Base-by-base conservation (phyloP, 345 rosid genomes). In the Sapria himalayana region DNA sequence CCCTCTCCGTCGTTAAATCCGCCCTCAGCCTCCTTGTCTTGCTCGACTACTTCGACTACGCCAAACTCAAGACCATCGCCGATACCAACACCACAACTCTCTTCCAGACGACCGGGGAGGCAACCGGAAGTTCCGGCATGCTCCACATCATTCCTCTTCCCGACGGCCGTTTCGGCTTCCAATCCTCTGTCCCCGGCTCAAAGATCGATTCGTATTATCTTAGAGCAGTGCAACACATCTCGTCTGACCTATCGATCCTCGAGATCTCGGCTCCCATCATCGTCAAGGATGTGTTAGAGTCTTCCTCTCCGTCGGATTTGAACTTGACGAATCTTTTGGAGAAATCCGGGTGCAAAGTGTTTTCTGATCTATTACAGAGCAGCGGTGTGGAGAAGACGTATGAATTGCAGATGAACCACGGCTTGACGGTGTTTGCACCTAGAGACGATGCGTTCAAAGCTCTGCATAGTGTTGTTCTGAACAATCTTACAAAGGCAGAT, bases 91-190 rank as follows among this genome's bases (percentile, higher is more conserved):
- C 69, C 4, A 76, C 98, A 36, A 89, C 91, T 4, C 94, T 89
- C 15, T 89, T 78, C 58, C 98, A 79, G 54, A 76, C 98, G 45
- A 89, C 93, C 52, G 95, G 98, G 6, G 67, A 70, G 37, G 93
- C 91, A 48, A 76, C 93, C 6, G 94, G 95, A 1, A 74, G 69
- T 50, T 14, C 63, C 18, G 93, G 93, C 1, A 76, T 89, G 44
- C 91, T 89, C 49, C 81, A 89, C 47, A 89, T 82, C 46, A 89
- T 93, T 45, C 82, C 73, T 44, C 72, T 82, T 4, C 61, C 64
- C 33, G 93, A 94, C 4, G 94, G 94, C 4, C 82, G 82, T 52
- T 91, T 89, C 16, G 81, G 66, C 2, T 76, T 89, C 51, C 85
- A 91, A 50, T 60, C 98, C 7, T 81, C 84, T 5, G 78, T 68